Evolutionary conservation across 1,139 yeast genomes (phyloP).

Genomic region (Diutina neorugosa): DNA sequence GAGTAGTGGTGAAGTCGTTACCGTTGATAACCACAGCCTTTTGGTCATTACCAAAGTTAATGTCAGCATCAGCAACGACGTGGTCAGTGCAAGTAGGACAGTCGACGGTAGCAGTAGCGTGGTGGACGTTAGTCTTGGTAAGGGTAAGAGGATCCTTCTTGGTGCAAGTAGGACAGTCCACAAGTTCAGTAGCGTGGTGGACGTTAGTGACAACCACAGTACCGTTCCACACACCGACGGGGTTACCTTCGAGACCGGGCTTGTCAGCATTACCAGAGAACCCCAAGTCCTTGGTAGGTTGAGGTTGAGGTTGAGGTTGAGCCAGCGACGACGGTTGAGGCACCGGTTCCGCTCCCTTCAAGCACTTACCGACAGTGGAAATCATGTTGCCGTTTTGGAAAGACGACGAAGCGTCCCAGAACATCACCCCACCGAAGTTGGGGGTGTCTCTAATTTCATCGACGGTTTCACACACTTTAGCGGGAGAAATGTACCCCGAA

Average conservation of each 20-base stretch:
- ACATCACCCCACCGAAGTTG: conserved; percentile 16
- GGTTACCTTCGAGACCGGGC: not conserved
- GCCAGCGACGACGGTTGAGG: not conserved
- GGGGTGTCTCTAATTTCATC: conserved; percentile 10
- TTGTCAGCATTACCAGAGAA: not conserved
- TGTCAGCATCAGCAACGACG: not conserved
- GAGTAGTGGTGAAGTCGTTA: not conserved
- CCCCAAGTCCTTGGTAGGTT: not conserved
- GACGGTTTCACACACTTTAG: conserved; percentile 9
- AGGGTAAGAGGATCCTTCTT: not conserved
- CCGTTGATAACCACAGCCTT: not conserved
- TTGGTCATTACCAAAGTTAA: not conserved
- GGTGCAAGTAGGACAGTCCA: not conserved
- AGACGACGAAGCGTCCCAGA: conserved; percentile 18
- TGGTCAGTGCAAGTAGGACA: not conserved
- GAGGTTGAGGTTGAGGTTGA: not conserved
- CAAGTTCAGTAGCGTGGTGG: not conserved
- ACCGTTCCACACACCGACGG: not conserved
- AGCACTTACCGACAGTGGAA: conserved; percentile 6
- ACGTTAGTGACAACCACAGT: not conserved
- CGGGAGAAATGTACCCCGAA: conserved; percentile 13
- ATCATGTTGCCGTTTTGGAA: conserved; percentile 8
- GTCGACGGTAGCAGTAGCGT: not conserved
- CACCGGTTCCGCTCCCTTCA: conserved; percentile 5
- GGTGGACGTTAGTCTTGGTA: not conserved